Evolutionary conservation across 805 yeast species (phyloP), one percentile per base, ranked within the genome.

Genomic region (Myxozyma sirexii): DNA sequence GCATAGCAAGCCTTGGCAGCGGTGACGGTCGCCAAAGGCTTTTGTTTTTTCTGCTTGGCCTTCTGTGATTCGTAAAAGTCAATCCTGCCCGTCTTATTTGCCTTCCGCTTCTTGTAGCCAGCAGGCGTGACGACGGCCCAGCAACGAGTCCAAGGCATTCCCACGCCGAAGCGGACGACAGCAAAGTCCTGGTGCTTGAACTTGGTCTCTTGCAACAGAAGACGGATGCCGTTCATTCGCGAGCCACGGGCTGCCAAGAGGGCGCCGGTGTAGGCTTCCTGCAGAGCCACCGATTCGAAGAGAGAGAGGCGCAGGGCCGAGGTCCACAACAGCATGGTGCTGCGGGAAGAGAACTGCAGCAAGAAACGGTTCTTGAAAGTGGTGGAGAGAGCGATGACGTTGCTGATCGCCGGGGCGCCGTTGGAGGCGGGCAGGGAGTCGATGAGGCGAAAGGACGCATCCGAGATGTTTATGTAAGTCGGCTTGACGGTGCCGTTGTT

Each of bases 91-190:
- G 82, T 78, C 43, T 71, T 68, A 49, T 74, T 73, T 60, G 74
- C 72, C 61, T 64, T 78, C 66, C 73, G 80, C 65, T 68, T 74
- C 72, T 75, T 82, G 84, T 68, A 62, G 29, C 66, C 80, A 70
- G 39, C 77, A 65, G 68, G 91, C 76, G 66, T 92, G 57, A 93
- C 82, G 10, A 92, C 97, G 2, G 96, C 93, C 77, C 83, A 94
- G 70, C 97, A 93, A 60, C 96, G 81, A 70, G 86, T 88, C 97
- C 97, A 94, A 1, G 97, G 97, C 96, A 90, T 90, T 24, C 99
- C 99, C 8, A 94, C 83, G 19, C 99, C 98, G 73, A 93, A 94
- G 65, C 98, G 80, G 17, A 94, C 96, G 71, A 91, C 82, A 44
- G 88, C 91, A 97, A 97, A 93, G 69, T 92, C 97, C 73, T 90